Evolutionary conservation across 805 yeast genomes (phyloP).

Genomic region (Zygosaccharomyces siamensis): DNA sequence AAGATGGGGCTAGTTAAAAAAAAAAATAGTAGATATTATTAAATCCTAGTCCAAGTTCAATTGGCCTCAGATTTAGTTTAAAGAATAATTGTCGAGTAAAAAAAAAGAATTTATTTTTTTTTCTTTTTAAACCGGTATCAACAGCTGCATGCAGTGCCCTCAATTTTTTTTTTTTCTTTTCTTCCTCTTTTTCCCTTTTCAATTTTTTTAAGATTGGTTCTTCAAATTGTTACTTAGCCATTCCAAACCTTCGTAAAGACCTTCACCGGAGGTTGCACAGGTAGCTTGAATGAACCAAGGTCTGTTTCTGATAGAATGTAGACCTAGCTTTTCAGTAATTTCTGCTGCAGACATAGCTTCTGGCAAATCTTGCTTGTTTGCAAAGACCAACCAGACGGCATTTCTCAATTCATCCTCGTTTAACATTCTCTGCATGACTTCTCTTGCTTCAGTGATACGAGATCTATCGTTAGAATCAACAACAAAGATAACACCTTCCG

Average conservation of each 20-base stretch:
- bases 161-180: neutral
- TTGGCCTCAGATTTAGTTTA: neutral
- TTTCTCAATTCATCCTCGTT: conserved; percentile 98
- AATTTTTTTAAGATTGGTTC: conserved; percentile 44
- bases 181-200: neutral
- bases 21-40: neutral
- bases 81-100: neutral
- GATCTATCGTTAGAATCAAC: conserved; percentile 98
- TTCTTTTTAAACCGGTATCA: neutral
- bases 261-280: conserved; percentile 99
- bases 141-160: neutral
- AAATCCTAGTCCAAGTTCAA: conserved; percentile 1
- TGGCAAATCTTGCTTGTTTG: conserved; percentile 98
- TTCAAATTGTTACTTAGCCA: conserved; percentile 92
- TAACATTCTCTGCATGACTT: conserved; percentile 96
- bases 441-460: conserved; percentile 96
- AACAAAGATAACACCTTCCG: conserved; percentile 96
- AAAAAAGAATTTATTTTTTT: neutral
- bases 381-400: conserved; percentile 90
- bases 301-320: conserved; percentile 96
- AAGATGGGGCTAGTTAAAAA: conserved; percentile 5
- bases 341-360: conserved; percentile 99
- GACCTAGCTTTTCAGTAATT: conserved; percentile 93
- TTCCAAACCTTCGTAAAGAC: conserved; percentile 95
- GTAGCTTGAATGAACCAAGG: conserved; percentile 99